A percentile compares a stretch with the other conserved stretches of the same genome.
phyloP scores from a whole-genome alignment of 176 grass and related monocot genomes.

The Carex scoparia region DNA sequence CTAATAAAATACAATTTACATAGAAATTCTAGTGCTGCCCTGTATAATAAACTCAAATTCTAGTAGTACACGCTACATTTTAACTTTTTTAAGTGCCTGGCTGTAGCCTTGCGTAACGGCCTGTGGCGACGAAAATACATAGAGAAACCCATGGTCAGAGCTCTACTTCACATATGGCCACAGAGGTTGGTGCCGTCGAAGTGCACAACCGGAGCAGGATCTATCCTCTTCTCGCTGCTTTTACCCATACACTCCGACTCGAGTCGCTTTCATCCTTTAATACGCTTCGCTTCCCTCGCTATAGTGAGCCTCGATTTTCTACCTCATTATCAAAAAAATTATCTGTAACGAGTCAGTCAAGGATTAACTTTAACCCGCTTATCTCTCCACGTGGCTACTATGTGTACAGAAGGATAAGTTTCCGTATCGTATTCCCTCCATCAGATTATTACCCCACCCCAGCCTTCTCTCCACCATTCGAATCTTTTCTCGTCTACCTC shows the following conservation, averaged over 20 bases:
- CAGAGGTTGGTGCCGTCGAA: neutral
- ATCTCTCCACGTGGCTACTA: neutral
- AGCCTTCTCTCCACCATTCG: conserved; percentile 15
- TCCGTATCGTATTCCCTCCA: neutral
- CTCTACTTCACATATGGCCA: neutral
- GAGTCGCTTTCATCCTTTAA: neutral
- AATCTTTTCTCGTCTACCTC: neutral
- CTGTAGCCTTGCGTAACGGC: too few species aligned
- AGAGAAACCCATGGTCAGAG: neutral
- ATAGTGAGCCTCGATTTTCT: neutral
- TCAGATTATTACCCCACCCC: neutral
- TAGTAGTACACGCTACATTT: too few species aligned
- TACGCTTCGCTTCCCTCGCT: neutral
- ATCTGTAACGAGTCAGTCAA: neutral
- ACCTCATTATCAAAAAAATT: neutral
- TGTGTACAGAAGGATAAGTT: neutral
- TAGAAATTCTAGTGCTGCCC: too few species aligned
- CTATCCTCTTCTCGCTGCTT: neutral
- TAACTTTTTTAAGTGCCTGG: too few species aligned
- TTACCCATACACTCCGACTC: conserved; percentile 5
- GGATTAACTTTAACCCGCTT: neutral
- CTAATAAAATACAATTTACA: too few species aligned
- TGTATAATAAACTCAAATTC: too few species aligned
- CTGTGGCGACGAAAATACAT: too few species aligned
- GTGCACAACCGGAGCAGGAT: too few species aligned